Evolutionary conservation across 331 rosid genomes (phyloP).

Genomic region (Cydonia oblonga): DNA sequence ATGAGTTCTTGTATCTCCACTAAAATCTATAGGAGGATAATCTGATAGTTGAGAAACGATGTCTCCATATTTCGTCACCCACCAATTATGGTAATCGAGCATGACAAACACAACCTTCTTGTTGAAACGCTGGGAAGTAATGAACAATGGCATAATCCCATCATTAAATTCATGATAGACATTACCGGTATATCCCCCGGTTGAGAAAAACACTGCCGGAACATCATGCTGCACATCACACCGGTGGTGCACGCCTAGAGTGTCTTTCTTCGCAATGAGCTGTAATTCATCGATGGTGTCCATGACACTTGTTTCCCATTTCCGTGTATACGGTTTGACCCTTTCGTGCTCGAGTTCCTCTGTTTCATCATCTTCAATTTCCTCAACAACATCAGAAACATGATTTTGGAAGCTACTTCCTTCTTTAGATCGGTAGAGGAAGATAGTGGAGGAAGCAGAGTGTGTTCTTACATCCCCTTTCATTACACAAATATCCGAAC

Average conservation of each 20-base stretch:
- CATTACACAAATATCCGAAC: constrained; percentile 82
- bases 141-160: constrained; percentile 74
- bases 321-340: constrained; percentile 77
- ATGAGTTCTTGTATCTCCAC: constrained; percentile 51
- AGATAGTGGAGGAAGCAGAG: constrained; percentile 53
- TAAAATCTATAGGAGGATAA: constrained; percentile 50
- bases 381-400: constrained; percentile 13
- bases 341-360: constrained; percentile 41
- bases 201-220: constrained; percentile 88
- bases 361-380: background rate
- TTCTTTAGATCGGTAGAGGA: constrained; percentile 44
- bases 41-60: constrained; percentile 65
- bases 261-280: constrained; percentile 46
- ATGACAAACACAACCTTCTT: constrained; percentile 84
- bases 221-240: constrained; percentile 71
- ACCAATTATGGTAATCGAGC: constrained; percentile 80
- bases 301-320: constrained; percentile 91
- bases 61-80: constrained; percentile 74
- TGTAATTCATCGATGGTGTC: constrained; percentile 53
- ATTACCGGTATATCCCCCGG: constrained; percentile 95
- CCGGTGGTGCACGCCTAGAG: constrained; percentile 4
- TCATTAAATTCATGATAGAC: constrained; percentile 95
- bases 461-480: constrained; percentile 85
- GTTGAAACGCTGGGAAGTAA: constrained; percentile 72
- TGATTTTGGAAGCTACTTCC: background rate